Base-by-base conservation (phyloP, 805 yeast genomes). In the Metschnikowia peoriensis region DNA sequence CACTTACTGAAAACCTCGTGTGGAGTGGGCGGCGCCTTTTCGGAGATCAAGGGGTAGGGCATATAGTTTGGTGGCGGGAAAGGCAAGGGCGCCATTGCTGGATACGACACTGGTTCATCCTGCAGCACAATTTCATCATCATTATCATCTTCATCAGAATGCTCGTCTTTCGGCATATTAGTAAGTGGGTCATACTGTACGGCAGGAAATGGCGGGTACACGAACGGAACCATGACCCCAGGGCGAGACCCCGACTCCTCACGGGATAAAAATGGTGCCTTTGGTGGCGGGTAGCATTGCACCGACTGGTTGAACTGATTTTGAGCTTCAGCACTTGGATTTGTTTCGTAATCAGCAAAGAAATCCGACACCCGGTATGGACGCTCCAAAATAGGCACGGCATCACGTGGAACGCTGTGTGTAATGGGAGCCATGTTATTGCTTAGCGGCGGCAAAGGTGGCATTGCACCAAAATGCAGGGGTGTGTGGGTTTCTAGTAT, bases 51-150 rank as follows among this genome's bases (percentile, higher is more conserved):
- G 1, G 78, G 77, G 52, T 72, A 73, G 6, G 79, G 77, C 78
- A 75, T 75, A 62, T 66, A 75, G 49, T 71, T 66, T n/a, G 68
- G 66, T 2, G 78, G 79, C 7, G 79, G 78, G 45, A 75, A 75
- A 14, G 79, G 78, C 34, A 75, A 64, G 9, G 79, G 79, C 6
- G 77, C 75, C 28, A 71, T 63, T 28, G 41, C 50, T 4, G 57
- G 57, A 32, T 38, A n/a, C 29, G 27, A 15, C 38, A 6, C 12
- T 9, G 12, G 6, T 9, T 12, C 12, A 32, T 32, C 35, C 35
- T 32, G 35, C 35, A 32, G 35, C 35, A 6, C 3, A 12, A 16
- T 16, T 16, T 16, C 27, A 14, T 8, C 35, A 9, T 16, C 16
- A 29, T 16, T 15, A 14, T 8, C 35, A 9, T 35, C 32, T 7